Percentiles rank a stretch among this genome's conserved stretches.
phyloP scores from a whole-genome alignment of 1,139 yeast genomes.

The Scheffersomyces parashehatae region DNA sequence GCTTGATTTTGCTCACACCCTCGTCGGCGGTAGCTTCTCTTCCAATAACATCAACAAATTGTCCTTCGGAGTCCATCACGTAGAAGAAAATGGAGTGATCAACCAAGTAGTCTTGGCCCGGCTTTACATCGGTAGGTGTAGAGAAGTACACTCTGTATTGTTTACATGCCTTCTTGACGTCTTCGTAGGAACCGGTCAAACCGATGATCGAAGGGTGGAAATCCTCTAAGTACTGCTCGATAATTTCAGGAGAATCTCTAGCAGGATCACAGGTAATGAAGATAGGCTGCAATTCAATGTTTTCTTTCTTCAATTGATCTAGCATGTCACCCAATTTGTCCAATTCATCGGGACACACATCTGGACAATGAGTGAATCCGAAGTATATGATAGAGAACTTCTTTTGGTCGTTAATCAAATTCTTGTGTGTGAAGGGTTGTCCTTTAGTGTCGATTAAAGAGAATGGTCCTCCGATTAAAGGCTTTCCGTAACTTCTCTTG shows the following conservation, averaged over 20 bases:
- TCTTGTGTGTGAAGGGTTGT: constrained; percentile 69
- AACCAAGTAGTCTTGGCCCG: constrained; percentile 94
- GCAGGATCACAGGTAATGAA: constrained; percentile 97
- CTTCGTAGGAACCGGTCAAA: constrained; percentile 85
- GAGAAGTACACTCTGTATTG: constrained; percentile 91
- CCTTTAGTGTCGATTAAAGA: constrained; percentile 70
- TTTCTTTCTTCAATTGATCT: constrained; percentile 55
- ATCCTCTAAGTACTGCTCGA: constrained; percentile 76
- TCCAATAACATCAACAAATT: constrained; percentile 91
- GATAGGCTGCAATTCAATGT: constrained; percentile 71
- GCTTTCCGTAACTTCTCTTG: constrained; percentile 86
- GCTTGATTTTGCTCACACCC: constrained; percentile 76
- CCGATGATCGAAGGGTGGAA: constrained; percentile 90
- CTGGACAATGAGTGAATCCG: constrained; percentile 97
- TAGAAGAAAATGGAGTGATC: constrained; percentile 97
- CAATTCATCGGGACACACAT: constrained; percentile 95
- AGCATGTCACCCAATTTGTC: constrained; percentile 86
- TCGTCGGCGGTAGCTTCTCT: constrained; percentile 80
- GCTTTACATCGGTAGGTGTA: constrained; percentile 89
- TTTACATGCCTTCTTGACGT: constrained; percentile 80
- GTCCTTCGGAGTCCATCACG: constrained; percentile 95
- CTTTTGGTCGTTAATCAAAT: constrained; percentile 58
- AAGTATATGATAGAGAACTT: constrained; percentile 82
- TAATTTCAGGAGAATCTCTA: constrained; percentile 82
- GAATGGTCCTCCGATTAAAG: constrained; percentile 91